Conservation (phyloP, 2,329 filamentous ascomycete species). For the Thelonectria olida region DNA sequence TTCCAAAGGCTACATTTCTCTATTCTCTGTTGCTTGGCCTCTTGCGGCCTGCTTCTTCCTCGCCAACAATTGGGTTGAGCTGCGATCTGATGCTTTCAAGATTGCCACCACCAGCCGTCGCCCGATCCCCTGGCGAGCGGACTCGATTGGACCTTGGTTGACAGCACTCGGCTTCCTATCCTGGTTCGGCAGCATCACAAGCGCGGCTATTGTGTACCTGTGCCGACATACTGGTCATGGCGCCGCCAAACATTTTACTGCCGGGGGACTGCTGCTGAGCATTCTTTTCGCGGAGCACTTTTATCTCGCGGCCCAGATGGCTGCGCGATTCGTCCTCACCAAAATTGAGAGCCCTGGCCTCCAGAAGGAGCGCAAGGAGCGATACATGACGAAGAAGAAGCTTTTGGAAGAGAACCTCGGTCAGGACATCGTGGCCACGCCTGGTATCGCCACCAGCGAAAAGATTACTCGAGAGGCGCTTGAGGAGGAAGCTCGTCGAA, state of each 20-base stretch:
- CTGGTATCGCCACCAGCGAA: conserved; percentile 61
- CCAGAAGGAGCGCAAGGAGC: conserved; percentile 84
- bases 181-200: conserved; percentile 91
- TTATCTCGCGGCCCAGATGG: conserved; percentile 81
- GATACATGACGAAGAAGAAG: conserved; percentile 81
- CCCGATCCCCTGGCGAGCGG: conserved; percentile 87
- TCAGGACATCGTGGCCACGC: conserved; percentile 61
- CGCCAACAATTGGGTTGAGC: conserved; percentile 95
- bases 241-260: conserved; percentile 74
- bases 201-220: conserved; percentile 87
- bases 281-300: conserved; percentile 90
- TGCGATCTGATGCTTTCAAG: conserved; percentile 93
- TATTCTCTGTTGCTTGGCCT: conserved; percentile 96
- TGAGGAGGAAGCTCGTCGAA: conserved; percentile 68
- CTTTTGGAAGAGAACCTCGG: conserved; percentile 79
- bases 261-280: conserved; percentile 82
- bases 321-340: conserved; percentile 75
- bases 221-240: conserved; percentile 78
- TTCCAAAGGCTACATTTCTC: conserved; percentile 76
- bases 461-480: conserved; percentile 72
- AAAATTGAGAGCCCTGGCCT: conserved; percentile 88
- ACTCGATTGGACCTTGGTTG: conserved; percentile 95
- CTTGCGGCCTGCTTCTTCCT: conserved; percentile 90
- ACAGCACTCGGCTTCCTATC: conserved; percentile 87
- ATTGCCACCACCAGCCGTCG: conserved; percentile 90